Percentiles rank a stretch among this genome's conserved stretches.
phyloP scores from a whole-genome alignment of 2,329 filamentous ascomycete genomes.

The Aspergillus neotritici region DNA sequence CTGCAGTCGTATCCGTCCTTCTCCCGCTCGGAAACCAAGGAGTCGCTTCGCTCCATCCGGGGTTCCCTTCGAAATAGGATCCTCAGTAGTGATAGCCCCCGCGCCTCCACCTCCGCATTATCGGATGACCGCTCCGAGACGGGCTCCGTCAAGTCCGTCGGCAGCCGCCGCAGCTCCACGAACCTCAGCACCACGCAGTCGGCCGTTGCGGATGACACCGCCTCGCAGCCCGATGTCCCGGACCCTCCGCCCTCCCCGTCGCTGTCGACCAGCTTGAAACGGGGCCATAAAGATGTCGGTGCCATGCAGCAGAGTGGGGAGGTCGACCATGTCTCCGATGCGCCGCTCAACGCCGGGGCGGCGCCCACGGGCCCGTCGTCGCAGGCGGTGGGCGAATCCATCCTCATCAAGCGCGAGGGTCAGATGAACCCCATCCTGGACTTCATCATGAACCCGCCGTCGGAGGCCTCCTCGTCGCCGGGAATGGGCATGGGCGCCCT shows the following conservation, averaged over 20 bases:
- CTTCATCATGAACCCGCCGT: conserved; percentile 40
- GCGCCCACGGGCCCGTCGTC: conserved; percentile 48
- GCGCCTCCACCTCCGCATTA: conserved; percentile 62
- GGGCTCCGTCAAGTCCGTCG: conserved; percentile 66
- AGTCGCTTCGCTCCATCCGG: conserved; percentile 80
- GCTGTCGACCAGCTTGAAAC: conserved; percentile 66
- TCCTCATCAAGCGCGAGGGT: conserved; percentile 75
- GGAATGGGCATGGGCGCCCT: conserved; percentile 81
- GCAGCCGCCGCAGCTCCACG: conserved; percentile 42
- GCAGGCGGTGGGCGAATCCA: conserved; percentile 77
- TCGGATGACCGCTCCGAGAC: conserved; percentile 66
- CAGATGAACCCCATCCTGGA: conserved; percentile 61
- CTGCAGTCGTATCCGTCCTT: conserved; percentile 88
- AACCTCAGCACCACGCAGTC: conserved; percentile 23
- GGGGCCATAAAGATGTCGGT: conserved; percentile 69
- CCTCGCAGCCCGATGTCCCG: conserved; percentile 45
- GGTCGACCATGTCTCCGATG: conserved; percentile 90
- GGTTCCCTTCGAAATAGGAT: conserved; percentile 82
- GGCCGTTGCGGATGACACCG: conserved; percentile 42
- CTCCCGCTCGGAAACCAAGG: conserved; percentile 85
- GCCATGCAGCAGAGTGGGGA: conserved; percentile 82
- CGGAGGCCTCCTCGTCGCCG: conserved; percentile 44
- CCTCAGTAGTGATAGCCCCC: conserved; percentile 65
- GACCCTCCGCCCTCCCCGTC: conserved; percentile 79
- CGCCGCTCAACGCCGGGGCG: conserved; percentile 67